Evolutionary conservation across 345 rosid genomes (phyloP), one percentile per base, ranked within the genome.

Genomic region (Geranium brycei): DNA sequence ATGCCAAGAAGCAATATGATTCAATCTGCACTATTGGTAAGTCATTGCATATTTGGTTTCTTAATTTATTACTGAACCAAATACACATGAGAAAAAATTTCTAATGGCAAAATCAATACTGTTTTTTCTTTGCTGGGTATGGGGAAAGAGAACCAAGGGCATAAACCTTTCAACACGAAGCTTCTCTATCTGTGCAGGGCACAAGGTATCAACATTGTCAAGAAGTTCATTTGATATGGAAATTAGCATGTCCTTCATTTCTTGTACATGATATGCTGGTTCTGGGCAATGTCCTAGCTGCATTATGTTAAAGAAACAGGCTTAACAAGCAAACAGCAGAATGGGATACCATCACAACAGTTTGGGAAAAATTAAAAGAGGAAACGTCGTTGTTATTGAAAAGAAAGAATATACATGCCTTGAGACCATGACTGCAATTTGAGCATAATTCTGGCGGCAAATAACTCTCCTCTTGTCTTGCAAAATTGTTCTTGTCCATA

Each of bases 261-360:
- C 89, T 72, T 87, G 88, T 72, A 88, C 69, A 73, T 88, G 97
- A 76, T 57, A 62, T 31, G 85, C 77, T 57, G 85, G 91, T 72
- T 90, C 85, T 55, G 85, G 83, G 83, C 96, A 93, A 73, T 76
- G 79, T 65, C 97, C 97, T 73, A 90, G 78, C 96, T 93, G 92
- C 69, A 77, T 66, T 66, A 64, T 67, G 75, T 64, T 73, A 17
- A 70, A 41, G 69, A 64, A 72, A 66, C 67, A 78, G 72, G 67
- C 57, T 63, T 67, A 62, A 65, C 62, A 71, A 69, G 69, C 31
- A 57, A 58, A 38, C 59, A 67, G 66, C 18, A 70, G 59, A 41
- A 16, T 67, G 40, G 63, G 69, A 77, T 65, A 32, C n/a, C 58
- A 14, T 17, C 57, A 40, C 13, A 47, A 47, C 13, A 2, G 19